Base-by-base conservation (phyloP, 2,329 filamentous ascomycete species). In the Diplocarpon mali region DNA sequence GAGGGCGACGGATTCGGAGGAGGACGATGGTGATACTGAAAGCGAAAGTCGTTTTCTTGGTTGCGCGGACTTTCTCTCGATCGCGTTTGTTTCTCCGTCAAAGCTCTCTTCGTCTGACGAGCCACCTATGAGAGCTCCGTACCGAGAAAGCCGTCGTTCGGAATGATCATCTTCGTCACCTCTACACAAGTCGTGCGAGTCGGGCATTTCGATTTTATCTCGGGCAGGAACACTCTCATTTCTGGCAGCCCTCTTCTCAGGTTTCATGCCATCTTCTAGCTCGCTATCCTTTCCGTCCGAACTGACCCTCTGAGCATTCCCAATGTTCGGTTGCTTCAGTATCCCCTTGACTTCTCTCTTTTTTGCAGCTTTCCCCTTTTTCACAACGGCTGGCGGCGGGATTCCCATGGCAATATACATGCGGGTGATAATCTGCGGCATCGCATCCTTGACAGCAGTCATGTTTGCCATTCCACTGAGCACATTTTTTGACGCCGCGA, bases 381-480 rank as follows among this genome's bases (percentile, higher is more conserved):
- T 29, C 7, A 31, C 20, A 17, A 27, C 30, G n/a, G 45, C 52
- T 9, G 57, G 54, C 16, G 51, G 49, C 12, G 57, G 54, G 31
- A 62, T 57, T 10, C 55, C 55, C 43, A 61, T 53, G 16, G 54
- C 51, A 42, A 50, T 44, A 53, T 59, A 59, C 45, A 62, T 55
- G 15, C 51, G 54, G 8, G 47, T 51, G 20, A 63, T 51, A 10
- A 65, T 57, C 42, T 64, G 60, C 30, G 62, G 63, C 46, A 75
- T 60, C 2, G 64, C 67, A 47, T 70, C 67, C 58, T 69, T 73
- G 27, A 75, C 72, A 7, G 65, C 64, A 46, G 68, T 69, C 43
- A 70, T 69, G 55, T 75, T 76, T 53, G 67, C 73, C 52, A 78
- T 56, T 40, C 74, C 63, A 46, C 71, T 72, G 44, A 65, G 62